A percentile compares a stretch with the other conserved stretches of the same genome.
Conservation (phyloP, 139 green algal genomes). For the Coelastrella sp. region DNA sequence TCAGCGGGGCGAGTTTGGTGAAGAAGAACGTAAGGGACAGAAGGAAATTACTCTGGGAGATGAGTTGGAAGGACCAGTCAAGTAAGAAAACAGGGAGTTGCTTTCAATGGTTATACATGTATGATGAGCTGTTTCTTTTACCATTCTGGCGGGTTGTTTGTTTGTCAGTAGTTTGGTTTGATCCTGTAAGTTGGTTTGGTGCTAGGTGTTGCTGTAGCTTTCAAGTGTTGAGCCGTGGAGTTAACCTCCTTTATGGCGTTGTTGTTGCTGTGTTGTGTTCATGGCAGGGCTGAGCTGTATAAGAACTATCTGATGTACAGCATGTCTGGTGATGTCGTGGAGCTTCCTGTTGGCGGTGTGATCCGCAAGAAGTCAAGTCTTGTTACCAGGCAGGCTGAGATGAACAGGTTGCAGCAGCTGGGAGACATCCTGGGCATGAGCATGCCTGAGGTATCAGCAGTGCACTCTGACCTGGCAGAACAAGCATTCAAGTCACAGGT, state of each 20-base stretch:
- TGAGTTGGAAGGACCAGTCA: conserved; percentile 82
- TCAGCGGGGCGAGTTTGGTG: conserved; percentile 61
- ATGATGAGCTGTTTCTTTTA: too few species aligned
- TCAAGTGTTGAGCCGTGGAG: background rate
- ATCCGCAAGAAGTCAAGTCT: conserved; percentile 71
- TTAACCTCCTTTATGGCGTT: background rate
- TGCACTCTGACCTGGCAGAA: conserved; percentile 92
- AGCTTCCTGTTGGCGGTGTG: conserved; percentile 91
- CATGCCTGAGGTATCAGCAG: conserved; percentile 64
- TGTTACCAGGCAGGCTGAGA: conserved; percentile 56
- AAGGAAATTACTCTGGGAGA: conserved; percentile 95
- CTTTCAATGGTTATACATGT: too few species aligned
- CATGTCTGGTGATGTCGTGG: conserved; percentile 89
- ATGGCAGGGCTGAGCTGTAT: conserved; percentile 86
- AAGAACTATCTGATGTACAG: conserved; percentile 95
- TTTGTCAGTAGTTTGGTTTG: too few species aligned
- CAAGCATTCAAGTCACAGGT: conserved; percentile 89
- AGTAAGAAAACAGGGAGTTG: conserved; percentile 4
- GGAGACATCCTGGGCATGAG: conserved; percentile 69
- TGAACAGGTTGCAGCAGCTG: conserved; percentile 60
- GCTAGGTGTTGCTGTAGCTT: background rate
- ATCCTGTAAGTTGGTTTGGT: conserved; percentile 12
- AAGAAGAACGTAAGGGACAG: conserved; percentile 80
- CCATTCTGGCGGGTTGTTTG: too few species aligned
- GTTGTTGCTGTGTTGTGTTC: background rate